Evolutionary conservation across 75 land plant species (phyloP).

Genomic region (Sequoia sempervirens): DNA sequence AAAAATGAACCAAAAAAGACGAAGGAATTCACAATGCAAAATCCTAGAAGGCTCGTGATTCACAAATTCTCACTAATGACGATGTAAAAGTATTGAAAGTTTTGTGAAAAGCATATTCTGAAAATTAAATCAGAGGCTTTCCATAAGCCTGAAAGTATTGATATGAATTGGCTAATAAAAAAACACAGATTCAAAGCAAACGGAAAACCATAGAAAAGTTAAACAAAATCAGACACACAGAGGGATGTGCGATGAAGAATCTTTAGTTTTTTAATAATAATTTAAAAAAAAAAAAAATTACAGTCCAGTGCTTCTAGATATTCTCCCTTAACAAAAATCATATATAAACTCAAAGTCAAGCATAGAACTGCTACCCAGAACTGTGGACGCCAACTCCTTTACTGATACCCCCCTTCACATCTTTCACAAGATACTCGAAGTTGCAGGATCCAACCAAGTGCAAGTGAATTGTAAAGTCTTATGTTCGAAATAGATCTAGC

Average conservation of each 20-base stretch:
- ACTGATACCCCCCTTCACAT: not conserved
- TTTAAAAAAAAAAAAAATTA: not conserved
- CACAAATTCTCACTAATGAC: not conserved
- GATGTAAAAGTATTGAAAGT: not conserved
- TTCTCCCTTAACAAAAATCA: not conserved
- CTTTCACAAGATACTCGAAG: not conserved
- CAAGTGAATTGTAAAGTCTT: not conserved
- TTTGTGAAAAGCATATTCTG: not conserved
- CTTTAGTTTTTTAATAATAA: not conserved
- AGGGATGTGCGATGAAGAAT: not conserved
- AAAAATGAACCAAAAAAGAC: not conserved
- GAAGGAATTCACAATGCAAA: not conserved
- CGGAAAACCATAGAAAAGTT: not conserved
- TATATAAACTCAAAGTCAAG: not conserved
- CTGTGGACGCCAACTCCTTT: not conserved
- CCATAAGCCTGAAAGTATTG: not conserved
- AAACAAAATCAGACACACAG: not conserved
- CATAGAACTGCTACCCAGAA: not conserved
- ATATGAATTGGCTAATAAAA: not conserved
- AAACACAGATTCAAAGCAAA: not conserved
- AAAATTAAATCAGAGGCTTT: not conserved
- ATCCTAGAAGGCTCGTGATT: not conserved
- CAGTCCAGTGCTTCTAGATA: not conserved
- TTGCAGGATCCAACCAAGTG: not conserved
- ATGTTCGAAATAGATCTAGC: not conserved